A percentile compares a stretch with the other conserved stretches of the same genome.
phyloP scores from a whole-genome alignment of 2,329 filamentous ascomycete genomes.

The Verticillium nubilum region DNA sequence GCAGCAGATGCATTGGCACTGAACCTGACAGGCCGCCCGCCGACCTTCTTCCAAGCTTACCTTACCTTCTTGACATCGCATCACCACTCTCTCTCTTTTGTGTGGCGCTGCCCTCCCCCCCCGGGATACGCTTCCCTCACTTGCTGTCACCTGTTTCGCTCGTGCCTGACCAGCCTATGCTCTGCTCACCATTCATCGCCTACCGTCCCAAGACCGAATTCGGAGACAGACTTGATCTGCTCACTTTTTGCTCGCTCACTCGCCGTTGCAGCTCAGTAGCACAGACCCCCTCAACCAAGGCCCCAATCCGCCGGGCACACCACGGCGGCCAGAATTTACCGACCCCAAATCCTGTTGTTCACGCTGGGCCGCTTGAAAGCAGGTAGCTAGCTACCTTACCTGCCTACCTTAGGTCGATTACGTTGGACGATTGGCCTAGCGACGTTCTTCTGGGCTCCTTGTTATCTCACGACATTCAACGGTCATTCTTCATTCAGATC shows the following conservation, averaged over 20 bases:
- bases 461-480: background rate
- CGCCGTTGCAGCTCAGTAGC: no score
- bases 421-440: conserved; percentile 3
- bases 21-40: background rate
- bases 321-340: background rate
- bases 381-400: background rate
- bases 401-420: conserved; percentile 1
- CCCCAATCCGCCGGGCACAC: background rate
- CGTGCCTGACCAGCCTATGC: background rate
- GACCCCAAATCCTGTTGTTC: background rate
- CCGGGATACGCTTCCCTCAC: background rate
- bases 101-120: background rate
- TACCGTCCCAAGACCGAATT: background rate
- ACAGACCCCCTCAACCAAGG: no score
- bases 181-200: background rate
- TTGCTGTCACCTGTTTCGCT: background rate
- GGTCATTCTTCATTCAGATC: background rate
- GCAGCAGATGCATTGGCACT: background rate
- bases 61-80: background rate
- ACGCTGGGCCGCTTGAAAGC: background rate
- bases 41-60: background rate
- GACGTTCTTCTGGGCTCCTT: conserved; percentile 3
- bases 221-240: background rate
- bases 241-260: no score
- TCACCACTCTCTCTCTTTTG: background rate